Conservation (phyloP, 495 filamentous ascomycete species). For the Aspergillus cristatus region DNA sequence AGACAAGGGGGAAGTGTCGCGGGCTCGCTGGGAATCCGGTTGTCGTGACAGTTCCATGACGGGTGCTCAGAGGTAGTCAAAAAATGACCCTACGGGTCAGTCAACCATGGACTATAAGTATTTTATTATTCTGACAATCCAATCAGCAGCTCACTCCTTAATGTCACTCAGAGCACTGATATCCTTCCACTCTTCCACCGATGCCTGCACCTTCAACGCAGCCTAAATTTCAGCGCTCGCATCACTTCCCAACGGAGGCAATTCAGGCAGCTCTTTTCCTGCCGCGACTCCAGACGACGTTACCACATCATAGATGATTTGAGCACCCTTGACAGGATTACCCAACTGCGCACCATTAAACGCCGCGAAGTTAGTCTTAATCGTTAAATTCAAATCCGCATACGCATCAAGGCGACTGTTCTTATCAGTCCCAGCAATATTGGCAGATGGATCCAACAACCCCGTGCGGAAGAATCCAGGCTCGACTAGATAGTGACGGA, state of each 20-base stretch:
- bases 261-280: constrained; percentile 3
- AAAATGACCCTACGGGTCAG: no score
- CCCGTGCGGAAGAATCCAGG: constrained; percentile 26
- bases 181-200: constrained; percentile 1
- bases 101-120: no score
- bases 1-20: no score
- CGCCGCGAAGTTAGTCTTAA: background rate
- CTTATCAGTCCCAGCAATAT: background rate
- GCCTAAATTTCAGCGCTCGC: constrained; percentile 1
- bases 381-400: background rate
- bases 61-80: no score
- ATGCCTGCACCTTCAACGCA: constrained; percentile 1
- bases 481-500: constrained; percentile 36
- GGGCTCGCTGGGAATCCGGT: no score
- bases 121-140: no score
- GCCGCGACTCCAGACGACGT: constrained; percentile 9
- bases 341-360: constrained; percentile 4
- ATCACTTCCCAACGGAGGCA: constrained; percentile 8
- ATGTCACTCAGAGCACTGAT: constrained; percentile 5
- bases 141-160: no score
- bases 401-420: background rate
- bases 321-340: constrained; percentile 8
- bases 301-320: constrained; percentile 8
- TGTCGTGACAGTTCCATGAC: no score
- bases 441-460: constrained; percentile 1